Evolutionary conservation across 129 eudicot genomes (phyloP), one percentile per base, ranked within the genome.

Genomic region (Escallonia herrerae): DNA sequence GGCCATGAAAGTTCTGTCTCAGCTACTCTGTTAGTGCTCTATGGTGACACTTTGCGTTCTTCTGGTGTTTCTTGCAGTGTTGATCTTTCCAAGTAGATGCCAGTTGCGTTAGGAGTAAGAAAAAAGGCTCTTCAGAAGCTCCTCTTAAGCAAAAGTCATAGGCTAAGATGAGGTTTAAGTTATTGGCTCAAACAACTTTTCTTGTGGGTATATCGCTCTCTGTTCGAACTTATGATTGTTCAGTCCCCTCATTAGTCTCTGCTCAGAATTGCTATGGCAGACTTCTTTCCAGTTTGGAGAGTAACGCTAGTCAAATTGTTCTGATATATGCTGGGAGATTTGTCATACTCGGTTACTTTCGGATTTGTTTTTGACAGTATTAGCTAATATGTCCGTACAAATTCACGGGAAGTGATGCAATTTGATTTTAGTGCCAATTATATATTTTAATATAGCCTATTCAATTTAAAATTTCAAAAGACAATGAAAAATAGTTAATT

Each of bases 11-110:
- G 67, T 66, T 79, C 60, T 58, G 67, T 61, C 70, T 58, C 71
- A 37, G 79, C 61, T 22, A 22, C 33, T 22, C 33, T 22, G 33
- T 74, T 64, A 74, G 67, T 74, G 77, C 59, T 5, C 4, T 56
- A 49, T 68, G n/a, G 60, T 65, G 59, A 42, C 70, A 60, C 59
- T 56, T 73, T 50, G 72, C 57, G 42, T 49, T 53, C 66, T 52
- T 42, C 12, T 64, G 56, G 69, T 72, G 63, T 56, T 64, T 67
- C 61, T 49, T 67, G 54, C 79, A 62, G 59, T 55, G 64, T 38
- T 39, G 47, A 50, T 58, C 62, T 57, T 60, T 66, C 51, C 14
- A 5, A 59, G 41, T 7, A 40, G 42, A 7, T 48, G 22, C 64
- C 38, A 43, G 65, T n/a, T 44, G 46, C 68, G 15, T 74, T 60